Conservation (phyloP, 2,329 filamentous ascomycete genomes). For the Botryotinia convoluta region DNA sequence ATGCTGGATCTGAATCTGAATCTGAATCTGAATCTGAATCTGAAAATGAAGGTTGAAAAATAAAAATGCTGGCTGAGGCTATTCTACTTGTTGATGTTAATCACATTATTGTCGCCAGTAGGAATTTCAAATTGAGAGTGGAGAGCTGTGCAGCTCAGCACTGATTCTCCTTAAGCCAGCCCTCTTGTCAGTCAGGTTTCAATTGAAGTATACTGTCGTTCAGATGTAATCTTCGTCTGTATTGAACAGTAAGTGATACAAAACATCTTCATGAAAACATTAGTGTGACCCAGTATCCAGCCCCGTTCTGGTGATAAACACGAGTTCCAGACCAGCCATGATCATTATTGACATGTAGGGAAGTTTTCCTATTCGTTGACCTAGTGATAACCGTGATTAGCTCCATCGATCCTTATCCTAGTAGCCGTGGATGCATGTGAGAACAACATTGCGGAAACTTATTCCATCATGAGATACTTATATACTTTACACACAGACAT, state of each 20-base stretch:
- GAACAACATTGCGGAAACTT: not conserved
- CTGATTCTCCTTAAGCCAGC: constrained; percentile 19
- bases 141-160: constrained; percentile 26
- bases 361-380: constrained; percentile 6
- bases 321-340: constrained; percentile 15
- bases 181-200: constrained; percentile 1
- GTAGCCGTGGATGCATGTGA: not conserved
- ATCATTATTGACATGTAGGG: not conserved
- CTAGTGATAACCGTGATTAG: constrained; percentile 13
- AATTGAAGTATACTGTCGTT: not conserved
- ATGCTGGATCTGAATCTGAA: constrained; percentile 25
- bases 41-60: constrained; percentile 17
- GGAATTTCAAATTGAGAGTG: not conserved
- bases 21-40: not conserved
- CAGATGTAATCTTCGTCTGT: not conserved
- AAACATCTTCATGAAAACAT: not conserved
- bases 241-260: not conserved
- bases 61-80: constrained; percentile 16
- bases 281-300: constrained; percentile 3
- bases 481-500: not conserved
- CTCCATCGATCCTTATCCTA: not conserved
- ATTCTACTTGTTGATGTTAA: constrained; percentile 22
- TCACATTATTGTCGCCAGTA: constrained; percentile 26
- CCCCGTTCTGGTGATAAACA: constrained; percentile 16
- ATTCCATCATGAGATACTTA: not conserved